Evolutionary conservation across 257 asterid genomes (phyloP), one percentile per base, ranked within the genome.

Genomic region (Craterostigma plantagineum): DNA sequence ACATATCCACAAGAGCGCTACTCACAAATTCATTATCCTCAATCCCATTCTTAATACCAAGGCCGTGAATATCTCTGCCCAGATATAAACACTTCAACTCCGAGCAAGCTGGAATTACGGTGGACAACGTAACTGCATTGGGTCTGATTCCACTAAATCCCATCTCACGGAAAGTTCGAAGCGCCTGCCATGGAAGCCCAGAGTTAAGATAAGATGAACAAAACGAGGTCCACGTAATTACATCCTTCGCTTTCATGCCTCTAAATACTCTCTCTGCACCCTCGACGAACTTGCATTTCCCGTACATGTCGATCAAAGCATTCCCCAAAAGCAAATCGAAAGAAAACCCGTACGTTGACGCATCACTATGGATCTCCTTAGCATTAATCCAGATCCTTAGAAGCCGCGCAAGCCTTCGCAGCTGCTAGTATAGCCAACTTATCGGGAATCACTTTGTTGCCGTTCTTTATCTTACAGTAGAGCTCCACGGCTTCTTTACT

Each of bases 81-180:
- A 38, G 49, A 48, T 39, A 43, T 51, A 71, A 55, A 61, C 50
- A 57, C 66, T 71, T 79, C 75, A 75, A 64, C 48, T 36, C 56
- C 38, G 92, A 67, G 64, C 87, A 79, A 41, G 92, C 82, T 10
- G 92, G 87, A 46, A 79, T 70, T 34, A 79, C 54, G 7, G 87
- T 49, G 12, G 92, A 75, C 55, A 75, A 45, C 9, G 92, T 75
- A 63, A 75, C 41, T 10, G 55, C 62, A 55, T 75, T 75, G 33
- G 92, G 77, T 66, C 46, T 64, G 46, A 61, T 47, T 35, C 71
- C 61, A 45, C 45, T 52, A 50, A 56, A 59, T 33, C 62, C 67
- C 92, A 79, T 79, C 49, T 65, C 70, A 33, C 67, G 64, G 16
- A 79, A 62, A 35, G 46, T 64, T 7, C 10, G 51, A 43, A 79